Evolutionary conservation across 306 rosid genomes (phyloP).

Genomic region (Vigna unguiculata): DNA sequence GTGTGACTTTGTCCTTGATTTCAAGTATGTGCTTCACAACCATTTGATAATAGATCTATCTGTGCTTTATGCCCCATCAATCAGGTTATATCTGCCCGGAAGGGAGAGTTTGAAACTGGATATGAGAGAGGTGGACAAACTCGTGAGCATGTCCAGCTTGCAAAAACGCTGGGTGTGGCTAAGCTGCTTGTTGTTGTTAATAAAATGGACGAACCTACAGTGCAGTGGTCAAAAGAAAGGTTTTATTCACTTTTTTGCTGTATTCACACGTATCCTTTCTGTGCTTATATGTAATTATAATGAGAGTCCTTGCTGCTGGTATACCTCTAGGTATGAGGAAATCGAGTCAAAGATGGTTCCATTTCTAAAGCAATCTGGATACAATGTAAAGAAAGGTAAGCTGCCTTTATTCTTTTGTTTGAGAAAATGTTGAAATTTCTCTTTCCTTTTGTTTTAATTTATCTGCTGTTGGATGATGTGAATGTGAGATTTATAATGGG

Average conservation of each 20-base stretch:
- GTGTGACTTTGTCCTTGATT: constrained; percentile 23
- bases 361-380: constrained; percentile 83
- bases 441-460: neutral
- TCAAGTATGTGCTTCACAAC: neutral
- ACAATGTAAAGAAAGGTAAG: constrained; percentile 95
- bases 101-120: constrained; percentile 99
- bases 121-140: constrained; percentile 99
- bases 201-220: constrained; percentile 98
- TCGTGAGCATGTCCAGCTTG: constrained; percentile 98
- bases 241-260: constrained; percentile 23
- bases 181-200: constrained; percentile 91
- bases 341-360: constrained; percentile 92
- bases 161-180: constrained; percentile 94
- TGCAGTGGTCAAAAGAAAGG: constrained; percentile 98
- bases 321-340: constrained; percentile 80
- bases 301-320: constrained; percentile 19
- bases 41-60: constrained; percentile 23
- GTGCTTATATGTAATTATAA: constrained; percentile 10
- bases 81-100: constrained; percentile 97
- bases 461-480: constrained; percentile 21
- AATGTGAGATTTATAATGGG: constrained; percentile 25
- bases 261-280: neutral
- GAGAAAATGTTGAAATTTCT: constrained; percentile 25
- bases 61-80: constrained; percentile 7
- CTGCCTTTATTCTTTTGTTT: neutral